Evolutionary conservation across 169 alveolate species (phyloP), one percentile per base, ranked within the genome.

Genomic region (Besnoitia besnoiti): DNA sequence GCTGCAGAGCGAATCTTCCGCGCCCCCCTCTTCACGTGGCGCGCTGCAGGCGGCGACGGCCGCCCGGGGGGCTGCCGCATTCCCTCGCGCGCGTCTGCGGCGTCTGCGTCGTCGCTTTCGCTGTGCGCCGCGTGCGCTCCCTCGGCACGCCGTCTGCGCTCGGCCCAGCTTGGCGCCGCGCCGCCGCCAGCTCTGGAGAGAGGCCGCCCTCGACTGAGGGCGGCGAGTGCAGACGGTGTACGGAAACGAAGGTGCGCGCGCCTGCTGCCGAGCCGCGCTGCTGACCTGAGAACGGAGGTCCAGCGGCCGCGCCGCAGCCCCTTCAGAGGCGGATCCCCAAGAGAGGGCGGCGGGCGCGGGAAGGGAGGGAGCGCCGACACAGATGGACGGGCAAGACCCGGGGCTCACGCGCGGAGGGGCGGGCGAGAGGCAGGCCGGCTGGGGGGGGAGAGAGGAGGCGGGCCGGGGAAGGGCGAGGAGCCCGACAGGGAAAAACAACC

Each of bases 1-100:
- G 5, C 7, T 19, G 39, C 21, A 24, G 82, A 73, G 46, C 16
- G n/a, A 73, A 3, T 73, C 46, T 19, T 73, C 2, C 82, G 44
- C 0, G 82, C 82, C n/a, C 82, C 82, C n/a, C 44, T 73, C 46
- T 73, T 73, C 82, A 37, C 21, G 14, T 73, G 82, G 82, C 82
- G 82, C 47, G 82, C 82, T 0, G 82, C 82, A 1, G 82, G 82
- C 8, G 82, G 82, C 3, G 82, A 73, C 46, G 82, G 82, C n/a
- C 82, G 82, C 5, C 47, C 39, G 2, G 82, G 82, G 10, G 82
- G 82, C 10, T 37, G 82, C 44, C 47, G 5, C 39, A 37, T 73
- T n/a, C 82, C 82, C n/a, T n/a, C 30, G 12, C 67, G 30, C 30
- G 5, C 3, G 12, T 55, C 67, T 55, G 12, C 67, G 12, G n/a